Conservation (phyloP, 2,329 filamentous ascomycete species). For the Sporothrix variecibatus region DNA sequence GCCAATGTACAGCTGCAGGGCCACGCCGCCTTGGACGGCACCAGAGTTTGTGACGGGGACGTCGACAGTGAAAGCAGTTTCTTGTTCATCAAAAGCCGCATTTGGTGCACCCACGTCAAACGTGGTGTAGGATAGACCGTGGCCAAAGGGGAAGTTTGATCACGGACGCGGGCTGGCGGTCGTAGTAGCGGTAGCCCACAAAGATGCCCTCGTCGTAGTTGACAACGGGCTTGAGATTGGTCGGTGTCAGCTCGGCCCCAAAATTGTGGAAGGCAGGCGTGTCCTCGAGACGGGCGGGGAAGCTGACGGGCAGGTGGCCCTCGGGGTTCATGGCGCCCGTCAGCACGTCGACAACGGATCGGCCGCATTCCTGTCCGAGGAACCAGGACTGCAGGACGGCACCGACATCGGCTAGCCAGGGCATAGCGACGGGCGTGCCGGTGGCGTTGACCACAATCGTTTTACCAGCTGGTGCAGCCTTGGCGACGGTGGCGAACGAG, state of each 20-base stretch:
- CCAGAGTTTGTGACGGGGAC: background rate
- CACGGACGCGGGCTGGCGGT: conserved; percentile 47
- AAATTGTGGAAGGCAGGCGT: conserved; percentile 78
- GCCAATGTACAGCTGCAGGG: background rate
- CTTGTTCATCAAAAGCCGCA: background rate
- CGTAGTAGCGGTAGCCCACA: conserved; percentile 78
- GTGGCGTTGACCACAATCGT: conserved; percentile 70
- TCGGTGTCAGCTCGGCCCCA: conserved; percentile 51
- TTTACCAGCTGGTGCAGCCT: conserved; percentile 56
- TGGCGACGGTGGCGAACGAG: conserved; percentile 64
- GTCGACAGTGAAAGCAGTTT: background rate
- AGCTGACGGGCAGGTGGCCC: conserved; percentile 66
- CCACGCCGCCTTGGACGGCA: background rate
- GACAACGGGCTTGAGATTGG: conserved; percentile 57
- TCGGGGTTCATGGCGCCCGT: conserved; percentile 65
- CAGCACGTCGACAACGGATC: conserved; percentile 66
- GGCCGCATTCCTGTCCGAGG: conserved; percentile 68
- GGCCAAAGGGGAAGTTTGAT: conserved; percentile 70
- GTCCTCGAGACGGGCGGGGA: conserved; percentile 67
- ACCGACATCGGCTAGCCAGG: conserved; percentile 66
- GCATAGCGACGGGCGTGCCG: conserved; percentile 68
- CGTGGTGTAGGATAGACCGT: conserved; percentile 75
- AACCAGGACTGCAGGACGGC: conserved; percentile 72
- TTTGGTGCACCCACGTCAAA: conserved; percentile 45
- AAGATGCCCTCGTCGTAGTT: conserved; percentile 80